These are phyloP conservation scores for Pichia sp. DNA, from an alignment of 1,139 yeast species.

Conservation along the genomic window DNA sequence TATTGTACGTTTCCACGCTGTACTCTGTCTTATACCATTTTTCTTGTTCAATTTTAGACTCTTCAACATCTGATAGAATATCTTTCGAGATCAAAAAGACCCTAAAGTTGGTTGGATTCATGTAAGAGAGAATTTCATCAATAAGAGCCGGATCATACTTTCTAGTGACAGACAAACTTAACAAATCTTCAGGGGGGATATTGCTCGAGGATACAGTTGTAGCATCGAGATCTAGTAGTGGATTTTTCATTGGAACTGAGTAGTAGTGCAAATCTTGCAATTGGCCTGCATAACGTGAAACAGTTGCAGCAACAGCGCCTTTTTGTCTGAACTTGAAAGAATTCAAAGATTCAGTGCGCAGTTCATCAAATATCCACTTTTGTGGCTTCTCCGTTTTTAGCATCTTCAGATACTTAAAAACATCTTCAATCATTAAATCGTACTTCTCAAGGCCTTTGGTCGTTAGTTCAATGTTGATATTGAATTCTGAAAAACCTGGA, in stretches of 20 bases:
- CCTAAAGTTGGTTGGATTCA: slow-evolving; percentile 60
- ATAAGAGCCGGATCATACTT: slow-evolving; percentile 57
- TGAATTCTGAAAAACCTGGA: slow-evolving; percentile 62
- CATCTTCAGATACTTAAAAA: slow-evolving; percentile 71
- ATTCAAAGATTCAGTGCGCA: slow-evolving; percentile 42
- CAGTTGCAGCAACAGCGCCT: slow-evolving; percentile 46
- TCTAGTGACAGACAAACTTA: slow-evolving; percentile 51
- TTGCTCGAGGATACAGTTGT: slow-evolving; percentile 24
- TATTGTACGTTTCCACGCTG: slow-evolving; percentile 45
- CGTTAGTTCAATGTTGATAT: slow-evolving; percentile 71
- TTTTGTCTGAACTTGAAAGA: slow-evolving; percentile 53
- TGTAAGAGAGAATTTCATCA: slow-evolving; percentile 43
- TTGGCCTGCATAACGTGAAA: slow-evolving; percentile 44
- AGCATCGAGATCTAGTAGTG: slow-evolving; percentile 35
- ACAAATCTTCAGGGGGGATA: slow-evolving; percentile 60
- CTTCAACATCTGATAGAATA: slow-evolving; percentile 30
- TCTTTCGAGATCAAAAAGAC: slow-evolving; percentile 53
- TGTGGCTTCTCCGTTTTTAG: slow-evolving; percentile 55
- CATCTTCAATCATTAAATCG: slow-evolving; percentile 50
- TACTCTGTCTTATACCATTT: slow-evolving; percentile 92
- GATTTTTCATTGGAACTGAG: slow-evolving; percentile 59
- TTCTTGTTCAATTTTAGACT: slow-evolving; percentile 42
- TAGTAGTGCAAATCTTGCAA: slow-evolving; percentile 38
- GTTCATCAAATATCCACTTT: slow-evolving; percentile 50
- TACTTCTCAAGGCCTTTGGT: slow-evolving; percentile 64